Base-by-base conservation (phyloP, 202 grass and related monocot species). In the Bolboschoenoplectus hybrid region DNA sequence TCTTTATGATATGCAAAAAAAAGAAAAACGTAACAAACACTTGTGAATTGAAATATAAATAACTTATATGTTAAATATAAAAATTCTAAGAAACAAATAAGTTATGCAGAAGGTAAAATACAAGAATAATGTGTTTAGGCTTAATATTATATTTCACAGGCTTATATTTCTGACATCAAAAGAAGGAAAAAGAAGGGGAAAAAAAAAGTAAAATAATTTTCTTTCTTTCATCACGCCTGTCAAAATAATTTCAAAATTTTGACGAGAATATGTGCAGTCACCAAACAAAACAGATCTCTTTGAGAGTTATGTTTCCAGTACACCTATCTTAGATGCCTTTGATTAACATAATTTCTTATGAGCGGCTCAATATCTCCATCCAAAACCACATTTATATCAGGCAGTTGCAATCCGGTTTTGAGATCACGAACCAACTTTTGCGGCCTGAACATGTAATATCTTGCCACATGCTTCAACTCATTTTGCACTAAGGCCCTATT, bases 341-440 rank as follows among this genome's bases (percentile, higher is more conserved):
- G 63, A 56, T 60, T 84, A 90, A 92, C 88, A 77, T 91, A 86
- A 61, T 87, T 84, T 83, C 89, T 94, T 51, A 98, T 94, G 61
- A 98, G 86, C 38, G 68, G 84, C 70, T 94, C 85, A 20, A 98
- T 92, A 71, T 92, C 88, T 9, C 96, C 96, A 88, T 89, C 89
- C 69, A 98, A 81, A 49, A 98, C 86, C 0, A 86, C 80, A 86
- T 92, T 96, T 39, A 96, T 50, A 13, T 96, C 89, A 34, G 90
- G 87, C n/a, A 96, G 20, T 35, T 98, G 91, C 82, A 90, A 87
- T 40, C 96, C 96, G 7, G 96, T 91, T 75, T 88, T 91, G 17
- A 96, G 77, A 89, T 98, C 96, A 73, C 91, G 89, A 11, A 96
- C 90, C 60, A 85, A 85, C 40, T 92, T 95, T 12, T 94, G 89